phyloP scores from a whole-genome alignment of 2,329 filamentous ascomycete species.

The Alternaria solani region DNA sequence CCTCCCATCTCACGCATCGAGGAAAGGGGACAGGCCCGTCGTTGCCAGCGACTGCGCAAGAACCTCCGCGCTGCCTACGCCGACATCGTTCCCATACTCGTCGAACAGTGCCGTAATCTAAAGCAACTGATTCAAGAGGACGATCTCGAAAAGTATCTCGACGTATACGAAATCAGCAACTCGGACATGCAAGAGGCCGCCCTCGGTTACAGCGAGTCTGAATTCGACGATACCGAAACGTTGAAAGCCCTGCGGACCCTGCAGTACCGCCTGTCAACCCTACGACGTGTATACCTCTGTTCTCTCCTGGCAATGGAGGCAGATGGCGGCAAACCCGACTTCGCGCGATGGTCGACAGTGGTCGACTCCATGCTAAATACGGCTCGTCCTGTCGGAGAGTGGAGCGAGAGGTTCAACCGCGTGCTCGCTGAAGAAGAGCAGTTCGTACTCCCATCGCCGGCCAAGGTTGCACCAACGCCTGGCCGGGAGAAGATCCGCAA shows the following conservation, averaged over 20 bases:
- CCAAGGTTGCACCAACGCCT: slow-evolving; percentile 70
- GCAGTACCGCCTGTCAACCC: slow-evolving; percentile 76
- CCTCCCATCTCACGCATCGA: slow-evolving; percentile 94
- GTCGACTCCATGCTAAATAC: slow-evolving; percentile 76
- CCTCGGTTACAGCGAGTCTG: slow-evolving; percentile 66
- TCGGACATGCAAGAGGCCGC: slow-evolving; percentile 57
- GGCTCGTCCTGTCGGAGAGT: slow-evolving; percentile 67
- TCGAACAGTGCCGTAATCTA: slow-evolving; percentile 72
- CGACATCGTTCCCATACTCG: slow-evolving; percentile 74
- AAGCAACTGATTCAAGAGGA: slow-evolving; percentile 78
- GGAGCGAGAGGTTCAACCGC: slow-evolving; percentile 70
- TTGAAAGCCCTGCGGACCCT: slow-evolving; percentile 76
- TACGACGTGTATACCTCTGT: slow-evolving; percentile 86
- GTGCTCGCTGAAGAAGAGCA: slow-evolving; percentile 82
- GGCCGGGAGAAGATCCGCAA: slow-evolving; percentile 84
- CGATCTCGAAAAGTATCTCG: slow-evolving; percentile 90
- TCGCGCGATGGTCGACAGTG: slow-evolving; percentile 78
- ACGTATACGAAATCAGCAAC: slow-evolving; percentile 64
- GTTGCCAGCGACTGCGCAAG: slow-evolving; percentile 81
- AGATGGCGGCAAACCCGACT: slow-evolving; percentile 78
- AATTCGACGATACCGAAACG: slow-evolving; percentile 77
- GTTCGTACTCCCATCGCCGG: slow-evolving; percentile 60
- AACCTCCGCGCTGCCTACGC: slow-evolving; percentile 75
- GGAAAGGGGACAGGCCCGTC: slow-evolving; percentile 77
- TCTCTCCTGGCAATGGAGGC: slow-evolving; percentile 88